Percentiles rank a stretch among this genome's conserved stretches.
These are phyloP conservation scores for Xylariaceae sp. DNA, from an alignment of 2,329 filamentous ascomycete species.

Conservation along the genomic window DNA sequence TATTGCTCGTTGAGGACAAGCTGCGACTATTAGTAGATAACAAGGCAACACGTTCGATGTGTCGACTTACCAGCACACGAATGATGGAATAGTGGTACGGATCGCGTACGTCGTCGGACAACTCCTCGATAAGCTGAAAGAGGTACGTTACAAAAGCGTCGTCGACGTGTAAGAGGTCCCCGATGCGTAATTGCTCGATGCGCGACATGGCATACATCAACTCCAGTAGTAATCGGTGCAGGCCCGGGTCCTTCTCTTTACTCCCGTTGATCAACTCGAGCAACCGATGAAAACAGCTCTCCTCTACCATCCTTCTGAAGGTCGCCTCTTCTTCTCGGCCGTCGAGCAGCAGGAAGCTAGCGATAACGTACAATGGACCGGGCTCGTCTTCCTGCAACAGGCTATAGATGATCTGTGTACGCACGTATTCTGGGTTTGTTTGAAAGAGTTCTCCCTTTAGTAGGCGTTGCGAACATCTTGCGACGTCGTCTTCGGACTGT, in stretches of 20 bases:
- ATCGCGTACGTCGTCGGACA: constrained; percentile 85
- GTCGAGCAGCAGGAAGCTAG: constrained; percentile 84
- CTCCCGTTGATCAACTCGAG: constrained; percentile 76
- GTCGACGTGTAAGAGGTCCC: constrained; percentile 75
- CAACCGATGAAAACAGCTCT: constrained; percentile 81
- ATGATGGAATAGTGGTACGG: constrained; percentile 97
- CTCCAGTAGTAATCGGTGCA: constrained; percentile 83
- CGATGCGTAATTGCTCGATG: constrained; percentile 76
- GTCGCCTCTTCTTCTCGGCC: constrained; percentile 76
- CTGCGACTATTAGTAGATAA: constrained; percentile 47
- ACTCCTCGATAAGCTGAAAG: constrained; percentile 83
- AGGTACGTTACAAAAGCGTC: constrained; percentile 84
- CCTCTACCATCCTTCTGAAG: constrained; percentile 85
- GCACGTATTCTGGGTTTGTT: constrained; percentile 80
- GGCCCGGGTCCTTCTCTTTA: constrained; percentile 65
- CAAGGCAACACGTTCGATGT: neutral
- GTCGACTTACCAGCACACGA: constrained; percentile 77
- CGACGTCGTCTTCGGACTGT: constrained; percentile 76
- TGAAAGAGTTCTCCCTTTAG: constrained; percentile 75
- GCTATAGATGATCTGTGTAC: constrained; percentile 89
- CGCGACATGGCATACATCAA: constrained; percentile 96
- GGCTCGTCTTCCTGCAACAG: constrained; percentile 87
- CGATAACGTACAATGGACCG: constrained; percentile 77
- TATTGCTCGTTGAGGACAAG: constrained; percentile 98
- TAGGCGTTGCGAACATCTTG: constrained; percentile 77